Base-by-base conservation (phyloP, 495 filamentous ascomycete species). In the Tetracladium setigerum region DNA sequence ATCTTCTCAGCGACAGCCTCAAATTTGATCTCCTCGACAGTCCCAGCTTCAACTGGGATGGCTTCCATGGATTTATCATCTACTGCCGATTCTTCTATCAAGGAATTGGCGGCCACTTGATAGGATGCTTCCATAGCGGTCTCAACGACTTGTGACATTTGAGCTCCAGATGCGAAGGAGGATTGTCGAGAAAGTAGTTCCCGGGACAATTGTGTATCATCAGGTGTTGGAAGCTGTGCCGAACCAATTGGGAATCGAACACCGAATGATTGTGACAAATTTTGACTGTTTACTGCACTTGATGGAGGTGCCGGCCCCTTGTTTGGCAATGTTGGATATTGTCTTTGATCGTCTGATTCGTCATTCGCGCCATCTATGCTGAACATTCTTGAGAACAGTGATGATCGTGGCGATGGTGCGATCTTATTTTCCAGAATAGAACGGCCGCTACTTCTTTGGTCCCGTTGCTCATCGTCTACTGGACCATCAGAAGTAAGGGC, bases 331-430 rank as follows among this genome's bases (percentile, higher is more conserved):
- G 19, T 38, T n/a, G 41, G 41, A 30, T 43, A 43, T 32, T 32
- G 16, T 13, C 45, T 12, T 2, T 39, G 30, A 19, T 50, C 45
- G 30, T 37, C 42, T 13, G 35, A 13, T 30, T 57, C 50, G 44
- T 51, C 57, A 40, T 55, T 44, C 1, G 38, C 30, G 18, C 55
- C 60, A 30, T 49, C 49, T 15, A 61, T 11, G 30, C 30, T 46
- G 32, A 53, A 47, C n/a, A 46, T 31, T 10, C 42, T 46, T 18
- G 27, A 13, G 22, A 36, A 39, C 9, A 42, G 35, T 10, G 38
- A 44, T 2, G 44, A 35, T 22, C 10, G 16, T n/a, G 3, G 12
- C 33, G 6, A 4, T 17, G 39, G 40, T 8, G 16, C 14, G 13
- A 5, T 5, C 35, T 13, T 6, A n/a, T n/a, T n/a, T n/a, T n/a